Evolutionary conservation across 192 early-diverging fungal genomes (phyloP), one percentile per base, ranked within the genome.

Genomic region (Entomortierella beljakovae): DNA sequence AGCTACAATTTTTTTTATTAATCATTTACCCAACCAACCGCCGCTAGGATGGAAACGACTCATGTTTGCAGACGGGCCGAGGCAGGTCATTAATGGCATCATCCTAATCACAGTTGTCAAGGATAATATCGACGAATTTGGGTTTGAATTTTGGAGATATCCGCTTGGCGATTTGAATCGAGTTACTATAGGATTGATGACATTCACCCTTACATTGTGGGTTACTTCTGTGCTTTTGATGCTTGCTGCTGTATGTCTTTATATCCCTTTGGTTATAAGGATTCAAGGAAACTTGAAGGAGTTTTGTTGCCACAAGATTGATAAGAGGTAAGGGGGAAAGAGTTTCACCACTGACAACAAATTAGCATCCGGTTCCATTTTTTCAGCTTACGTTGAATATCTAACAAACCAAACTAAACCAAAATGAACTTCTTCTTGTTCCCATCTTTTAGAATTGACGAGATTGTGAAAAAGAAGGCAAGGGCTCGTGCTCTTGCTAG

Each of bases 261-360:
- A 96, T 73, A 82, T 96, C 28, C 95, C 95, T 9, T 81, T 96
- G 55, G 67, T 94, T 37, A 88, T 86, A 65, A 85, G 87, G 20
- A 93, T 96, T 64, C 86, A 90, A 48, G 95, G 95, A 13, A 96
- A 95, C 68, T 65, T 96, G 43, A 96, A 96, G 71, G 95, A 96
- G 62, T 96, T 92, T 70, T 93, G 91, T 61, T 93, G 91, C 46
- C 93, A 95, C 81, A 94, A 94, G 71, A 89, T 96, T 46, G 94
- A 96, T 71, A 96, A 96, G 79, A 70, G 95, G 94, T 94, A 87
- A 59, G 43, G 35, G 5, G 11, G 79, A 29, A 33, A 91, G 2
- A 53, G 74, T 16, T 89, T 90, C 9, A 10, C 11, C 54, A 56
- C 16, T 4, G 28, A 10, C 8, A 11, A 32, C 20, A 81, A 92